Conservation (phyloP, 495 filamentous ascomycete species). For the Penicillium simplicissimum region DNA sequence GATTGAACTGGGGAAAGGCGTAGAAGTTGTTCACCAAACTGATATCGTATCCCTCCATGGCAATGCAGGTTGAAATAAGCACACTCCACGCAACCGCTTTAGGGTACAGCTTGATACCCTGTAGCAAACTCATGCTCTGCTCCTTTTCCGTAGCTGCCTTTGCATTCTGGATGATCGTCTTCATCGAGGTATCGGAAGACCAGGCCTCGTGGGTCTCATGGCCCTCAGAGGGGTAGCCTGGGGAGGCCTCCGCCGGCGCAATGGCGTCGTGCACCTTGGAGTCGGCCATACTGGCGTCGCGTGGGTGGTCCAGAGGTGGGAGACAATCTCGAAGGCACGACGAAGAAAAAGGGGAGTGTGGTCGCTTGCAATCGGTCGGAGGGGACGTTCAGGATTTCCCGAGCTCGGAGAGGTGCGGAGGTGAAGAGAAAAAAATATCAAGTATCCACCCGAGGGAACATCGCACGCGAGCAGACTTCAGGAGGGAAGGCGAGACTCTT, state of each 20-base stretch:
- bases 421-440: constrained; percentile 12
- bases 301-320: constrained; percentile 1
- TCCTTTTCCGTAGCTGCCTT: constrained; percentile 49
- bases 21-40: constrained; percentile 55
- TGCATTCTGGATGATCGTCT: constrained; percentile 44
- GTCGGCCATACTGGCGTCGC: constrained; percentile 25
- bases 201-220: constrained; percentile 17
- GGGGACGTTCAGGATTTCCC: constrained; percentile 1
- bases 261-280: constrained; percentile 30
- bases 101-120: constrained; percentile 54
- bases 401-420: constrained; percentile 21
- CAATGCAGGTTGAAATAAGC: constrained; percentile 54
- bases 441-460: constrained; percentile 29
- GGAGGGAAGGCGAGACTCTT: constrained; percentile 9
- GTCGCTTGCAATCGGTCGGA: background rate
- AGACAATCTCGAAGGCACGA: constrained; percentile 28
- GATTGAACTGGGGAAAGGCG: constrained; percentile 58
- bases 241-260: constrained; percentile 26
- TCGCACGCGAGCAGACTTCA: constrained; percentile 23
- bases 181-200: constrained; percentile 31
- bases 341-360: background rate
- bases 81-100: constrained; percentile 58
- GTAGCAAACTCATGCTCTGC: constrained; percentile 45
- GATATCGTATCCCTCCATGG: constrained; percentile 62
- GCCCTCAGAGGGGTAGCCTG: constrained; percentile 17